phyloP scores from a whole-genome alignment of 352 stramenopile species.

The Globisporangium cylindrosporum region DNA sequence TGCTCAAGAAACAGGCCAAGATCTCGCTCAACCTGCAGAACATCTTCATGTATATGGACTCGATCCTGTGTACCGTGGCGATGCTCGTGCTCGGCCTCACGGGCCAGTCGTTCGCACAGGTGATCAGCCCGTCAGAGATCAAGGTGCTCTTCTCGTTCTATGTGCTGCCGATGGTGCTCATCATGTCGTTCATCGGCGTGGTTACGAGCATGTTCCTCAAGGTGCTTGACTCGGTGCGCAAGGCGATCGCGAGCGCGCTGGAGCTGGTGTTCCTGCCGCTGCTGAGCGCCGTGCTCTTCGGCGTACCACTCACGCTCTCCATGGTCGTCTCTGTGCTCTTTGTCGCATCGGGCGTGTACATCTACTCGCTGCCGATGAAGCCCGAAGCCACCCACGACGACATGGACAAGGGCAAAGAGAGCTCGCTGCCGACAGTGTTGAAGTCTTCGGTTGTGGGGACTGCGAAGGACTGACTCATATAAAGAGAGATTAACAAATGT shows the following conservation, averaged over 20 bases:
- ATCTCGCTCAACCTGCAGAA: conserved; percentile 81
- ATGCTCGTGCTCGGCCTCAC: conserved; percentile 73
- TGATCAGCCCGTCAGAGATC: conserved; percentile 45
- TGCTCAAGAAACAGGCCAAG: conserved; percentile 72
- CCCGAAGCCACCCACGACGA: conserved; percentile 1
- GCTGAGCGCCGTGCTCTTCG: conserved; percentile 61
- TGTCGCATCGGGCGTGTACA: conserved; percentile 73
- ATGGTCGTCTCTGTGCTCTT: conserved; percentile 57
- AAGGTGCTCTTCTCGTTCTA: conserved; percentile 66
- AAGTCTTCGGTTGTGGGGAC: background rate
- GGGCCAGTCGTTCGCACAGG: conserved; percentile 59
- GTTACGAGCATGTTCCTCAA: conserved; percentile 84
- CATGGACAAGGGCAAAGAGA: conserved; percentile 6
- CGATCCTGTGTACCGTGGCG: conserved; percentile 60
- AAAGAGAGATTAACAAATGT: background rate
- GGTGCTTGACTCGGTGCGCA: conserved; percentile 74
- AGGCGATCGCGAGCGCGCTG: conserved; percentile 73
- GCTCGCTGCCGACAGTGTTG: background rate
- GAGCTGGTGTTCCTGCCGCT: conserved; percentile 74
- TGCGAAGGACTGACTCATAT: background rate
- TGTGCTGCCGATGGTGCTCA: conserved; percentile 77
- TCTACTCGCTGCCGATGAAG: conserved; percentile 70
- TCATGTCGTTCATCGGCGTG: conserved; percentile 80
- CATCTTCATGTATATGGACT: conserved; percentile 85
- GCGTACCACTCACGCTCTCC: conserved; percentile 51